Evolutionary conservation across 176 grass and related monocot species (phyloP), one percentile per base, ranked within the genome.

Genomic region (Oryza longistaminata): DNA sequence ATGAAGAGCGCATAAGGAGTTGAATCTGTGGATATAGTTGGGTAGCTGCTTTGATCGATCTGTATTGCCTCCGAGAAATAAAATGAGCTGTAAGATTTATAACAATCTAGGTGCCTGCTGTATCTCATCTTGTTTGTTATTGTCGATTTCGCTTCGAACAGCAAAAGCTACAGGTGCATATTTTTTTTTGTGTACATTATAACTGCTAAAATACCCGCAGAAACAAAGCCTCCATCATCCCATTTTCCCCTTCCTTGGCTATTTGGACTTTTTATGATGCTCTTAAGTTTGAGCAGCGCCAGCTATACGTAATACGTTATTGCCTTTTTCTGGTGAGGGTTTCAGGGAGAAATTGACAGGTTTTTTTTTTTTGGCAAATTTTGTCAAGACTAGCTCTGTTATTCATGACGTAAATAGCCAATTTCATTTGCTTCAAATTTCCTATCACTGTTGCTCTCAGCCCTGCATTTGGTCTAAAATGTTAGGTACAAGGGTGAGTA

Each of bases 1-100:
- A 16, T 79, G 74, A 89, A 85, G 64, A 75, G 26, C 17, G 64
- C 71, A 33, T 89, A 61, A 85, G 81, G 87, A 69, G 60, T 68
- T 62, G 76, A 34, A 49, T 50, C 53, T 69, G 46, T 37, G 15
- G 48, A 29, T 81, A 58, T 61, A 14, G 62, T 61, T 22, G 81
- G 48, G 16, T 64, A 3, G 81, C 29, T 75, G 48, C 26, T 84
- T 74, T 15, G 53, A 46, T 84, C 35, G 33, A 67, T 49, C 46
- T 83, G 11, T 34, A 83, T 78, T 73, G 7, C 70, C 11, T 34
- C 9, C 2, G 69, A 15, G 46, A 78, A 50, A 40, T 14, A 64
- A 83, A 27, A 11, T 26, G 40, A 74, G 55, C 49, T 53, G 68
- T 13, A 55, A 68, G 35, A 70, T 22, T 11, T 13, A 60, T 37